Evolutionary conservation across 2,329 filamentous ascomycete genomes (phyloP).

Genomic region (Zymoseptoria pseudotritici): DNA sequence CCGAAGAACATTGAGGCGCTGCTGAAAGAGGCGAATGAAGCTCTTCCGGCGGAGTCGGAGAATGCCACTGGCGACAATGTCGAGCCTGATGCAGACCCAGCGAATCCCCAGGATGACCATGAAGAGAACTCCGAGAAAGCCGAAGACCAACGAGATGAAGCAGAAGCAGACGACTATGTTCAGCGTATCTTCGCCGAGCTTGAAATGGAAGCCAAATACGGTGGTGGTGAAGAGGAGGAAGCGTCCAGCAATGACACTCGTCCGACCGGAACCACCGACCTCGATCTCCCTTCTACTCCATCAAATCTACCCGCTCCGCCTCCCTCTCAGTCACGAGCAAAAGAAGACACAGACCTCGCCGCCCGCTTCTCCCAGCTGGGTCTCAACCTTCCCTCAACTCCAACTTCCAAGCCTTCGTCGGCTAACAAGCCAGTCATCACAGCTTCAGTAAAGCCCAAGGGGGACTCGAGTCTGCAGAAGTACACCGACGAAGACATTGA

Average conservation of each 20-base stretch:
- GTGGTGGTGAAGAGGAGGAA: conserved; percentile 11
- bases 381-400: conserved; percentile 41
- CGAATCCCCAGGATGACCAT: background rate
- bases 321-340: conserved; percentile 7
- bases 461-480: conserved; percentile 31
- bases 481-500: conserved; percentile 63
- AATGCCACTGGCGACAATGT: conserved; percentile 16
- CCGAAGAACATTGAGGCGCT: conserved; percentile 35
- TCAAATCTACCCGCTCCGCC: conserved; percentile 17
- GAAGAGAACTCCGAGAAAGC: conserved; percentile 9
- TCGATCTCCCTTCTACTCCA: conserved; percentile 28
- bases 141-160: conserved; percentile 27
- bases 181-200: conserved; percentile 40
- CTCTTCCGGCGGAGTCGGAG: conserved; percentile 28
- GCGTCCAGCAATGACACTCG: conserved; percentile 7
- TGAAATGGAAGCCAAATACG: conserved; percentile 37
- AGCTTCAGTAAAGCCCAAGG: conserved; percentile 18
- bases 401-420: conserved; percentile 36
- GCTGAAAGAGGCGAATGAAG: conserved; percentile 34
- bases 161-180: conserved; percentile 42
- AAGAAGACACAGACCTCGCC: conserved; percentile 39
- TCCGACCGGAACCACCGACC: background rate
- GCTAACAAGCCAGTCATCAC: conserved; percentile 19
- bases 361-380: conserved; percentile 39
- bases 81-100: conserved; percentile 8